Evolutionary conservation across 345 rosid species (phyloP).

Genomic region (Lepidium aucheri): DNA sequence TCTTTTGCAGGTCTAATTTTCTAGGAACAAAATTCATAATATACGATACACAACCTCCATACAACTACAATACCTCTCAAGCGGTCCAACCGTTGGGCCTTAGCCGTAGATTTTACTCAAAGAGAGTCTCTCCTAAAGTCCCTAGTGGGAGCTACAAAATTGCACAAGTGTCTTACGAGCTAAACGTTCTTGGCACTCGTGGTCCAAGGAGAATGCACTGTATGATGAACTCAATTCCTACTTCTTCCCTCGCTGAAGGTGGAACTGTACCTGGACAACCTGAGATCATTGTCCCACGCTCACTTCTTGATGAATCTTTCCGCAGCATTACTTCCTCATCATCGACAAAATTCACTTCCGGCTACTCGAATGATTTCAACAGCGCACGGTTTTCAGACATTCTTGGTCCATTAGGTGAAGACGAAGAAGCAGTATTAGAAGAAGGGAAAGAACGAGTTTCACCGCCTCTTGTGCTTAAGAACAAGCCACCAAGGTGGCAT

Average conservation of each 20-base stretch:
- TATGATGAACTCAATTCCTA: constrained; percentile 71
- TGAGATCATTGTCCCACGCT: constrained; percentile 58
- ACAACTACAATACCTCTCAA: constrained; percentile 43
- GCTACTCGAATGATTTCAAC: constrained; percentile 61
- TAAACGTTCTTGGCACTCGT: constrained; percentile 84
- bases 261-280: constrained; percentile 84
- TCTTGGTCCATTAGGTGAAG: constrained; percentile 47
- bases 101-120: constrained; percentile 75
- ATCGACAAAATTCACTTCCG: constrained; percentile 48
- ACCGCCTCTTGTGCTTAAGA: constrained; percentile 59
- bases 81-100: constrained; percentile 47
- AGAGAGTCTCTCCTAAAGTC: constrained; percentile 84
- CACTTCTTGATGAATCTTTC: constrained; percentile 74
- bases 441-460: constrained; percentile 43
- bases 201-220: constrained; percentile 98
- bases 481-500: constrained; percentile 94
- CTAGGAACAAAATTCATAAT: constrained; percentile 85
- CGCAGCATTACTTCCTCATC: constrained; percentile 58
- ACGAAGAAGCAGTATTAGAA: constrained; percentile 23
- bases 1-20: constrained; percentile 68
- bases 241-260: constrained; percentile 62
- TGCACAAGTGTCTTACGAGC: constrained; percentile 78
- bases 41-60: constrained; percentile 88
- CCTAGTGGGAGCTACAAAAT: constrained; percentile 84
- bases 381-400: constrained; percentile 86